Percentiles rank a stretch among this genome's conserved stretches.
These are phyloP conservation scores for Starmerella riodocensis DNA, from an alignment of 805 yeast species.

Conservation along the genomic window DNA sequence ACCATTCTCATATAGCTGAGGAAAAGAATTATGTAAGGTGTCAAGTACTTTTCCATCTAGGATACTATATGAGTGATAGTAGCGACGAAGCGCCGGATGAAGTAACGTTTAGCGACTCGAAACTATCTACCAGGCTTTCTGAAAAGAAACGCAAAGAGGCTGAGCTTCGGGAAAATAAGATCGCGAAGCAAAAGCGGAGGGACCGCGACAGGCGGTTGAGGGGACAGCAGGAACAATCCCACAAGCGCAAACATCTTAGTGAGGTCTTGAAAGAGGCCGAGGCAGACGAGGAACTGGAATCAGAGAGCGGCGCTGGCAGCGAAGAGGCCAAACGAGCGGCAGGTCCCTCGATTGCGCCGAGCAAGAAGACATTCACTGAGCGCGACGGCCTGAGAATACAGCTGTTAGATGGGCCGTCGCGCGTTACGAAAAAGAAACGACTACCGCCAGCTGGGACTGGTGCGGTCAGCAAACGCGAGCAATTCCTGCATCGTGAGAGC, in stretches of 20 bases:
- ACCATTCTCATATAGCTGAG: no score
- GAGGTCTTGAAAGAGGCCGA: conserved; percentile 20
- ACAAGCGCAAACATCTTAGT: conserved; percentile 20
- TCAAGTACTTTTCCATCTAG: no score
- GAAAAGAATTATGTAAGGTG: no score
- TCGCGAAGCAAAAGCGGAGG: conserved; percentile 23
- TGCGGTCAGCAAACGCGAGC: conserved; percentile 18
- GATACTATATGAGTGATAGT: no score
- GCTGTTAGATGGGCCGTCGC: conserved; percentile 15
- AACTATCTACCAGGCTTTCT: conserved; percentile 6
- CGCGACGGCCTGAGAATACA: conserved; percentile 22
- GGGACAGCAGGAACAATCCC: conserved; percentile 15
- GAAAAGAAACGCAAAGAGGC: conserved; percentile 12
- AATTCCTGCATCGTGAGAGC: conserved; percentile 22
- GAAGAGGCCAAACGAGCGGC: conserved; percentile 3
- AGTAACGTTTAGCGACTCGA: conserved; percentile 21
- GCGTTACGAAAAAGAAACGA: conserved; percentile 11
- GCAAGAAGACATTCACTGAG: conserved; percentile 15
- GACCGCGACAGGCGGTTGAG: conserved; percentile 21
- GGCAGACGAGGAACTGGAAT: conserved; percentile 10
- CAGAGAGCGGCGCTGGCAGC: no score
- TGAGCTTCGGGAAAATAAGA: conserved; percentile 6
- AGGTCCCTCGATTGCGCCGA: background rate
- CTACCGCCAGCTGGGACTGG: conserved; percentile 23
- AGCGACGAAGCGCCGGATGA: conserved; percentile 30